phyloP scores from a whole-genome alignment of 441 rosid species.

The Erodium texanum region DNA sequence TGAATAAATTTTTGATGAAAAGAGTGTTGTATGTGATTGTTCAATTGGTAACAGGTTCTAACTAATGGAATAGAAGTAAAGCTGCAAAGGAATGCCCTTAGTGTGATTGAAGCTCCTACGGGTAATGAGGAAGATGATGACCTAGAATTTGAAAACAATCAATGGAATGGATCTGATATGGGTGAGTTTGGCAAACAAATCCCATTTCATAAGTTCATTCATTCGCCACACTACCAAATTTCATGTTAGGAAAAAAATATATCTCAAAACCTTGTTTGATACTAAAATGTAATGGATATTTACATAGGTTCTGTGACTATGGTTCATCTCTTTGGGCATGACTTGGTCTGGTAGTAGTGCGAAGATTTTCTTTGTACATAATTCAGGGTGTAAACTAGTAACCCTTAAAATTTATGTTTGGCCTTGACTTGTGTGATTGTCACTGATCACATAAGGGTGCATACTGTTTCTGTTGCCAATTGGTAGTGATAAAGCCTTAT shows the following conservation, averaged over 20 bases:
- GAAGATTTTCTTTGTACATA: too few relatives aligned
- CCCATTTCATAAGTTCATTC: not conserved
- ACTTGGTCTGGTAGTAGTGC: too few relatives aligned
- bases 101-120: conserved; percentile 89
- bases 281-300: too few relatives aligned
- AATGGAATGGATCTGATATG: conserved; percentile 59
- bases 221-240: not conserved
- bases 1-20: not conserved
- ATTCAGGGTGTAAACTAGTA: too few relatives aligned
- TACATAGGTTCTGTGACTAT: too few relatives aligned
- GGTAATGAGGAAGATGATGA: conserved; percentile 79
- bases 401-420: too few relatives aligned
- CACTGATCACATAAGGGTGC: too few relatives aligned
- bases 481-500: not conserved
- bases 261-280: too few relatives aligned
- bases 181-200: conserved; percentile 32
- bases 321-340: too few relatives aligned
- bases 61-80: conserved; percentile 96
- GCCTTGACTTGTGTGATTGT: too few relatives aligned
- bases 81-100: conserved; percentile 92
- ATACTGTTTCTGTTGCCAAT: too few relatives aligned
- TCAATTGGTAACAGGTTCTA: conserved; percentile 46
- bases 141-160: conserved; percentile 41
- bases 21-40: not conserved
- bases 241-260: not conserved